Percentiles rank a stretch among this genome's conserved stretches.
Conservation (phyloP, 2,329 filamentous ascomycete species). For the Arthrocladium fulminans region DNA sequence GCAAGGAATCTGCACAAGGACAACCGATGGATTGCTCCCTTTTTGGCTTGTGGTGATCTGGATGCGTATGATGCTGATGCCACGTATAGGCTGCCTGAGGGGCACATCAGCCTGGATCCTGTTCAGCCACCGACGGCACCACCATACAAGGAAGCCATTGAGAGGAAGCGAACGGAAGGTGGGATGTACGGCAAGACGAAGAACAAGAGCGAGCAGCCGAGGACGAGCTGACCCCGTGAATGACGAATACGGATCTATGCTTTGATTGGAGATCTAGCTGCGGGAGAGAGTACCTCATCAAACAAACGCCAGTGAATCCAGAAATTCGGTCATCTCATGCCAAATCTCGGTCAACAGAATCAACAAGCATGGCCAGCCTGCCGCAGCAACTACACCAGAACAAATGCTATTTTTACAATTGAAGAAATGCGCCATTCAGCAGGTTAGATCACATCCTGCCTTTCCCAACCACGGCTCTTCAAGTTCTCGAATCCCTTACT, state of each 20-base stretch:
- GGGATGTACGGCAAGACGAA: conserved; percentile 70
- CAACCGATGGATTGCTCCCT: conserved; percentile 76
- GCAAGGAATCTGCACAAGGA: conserved; percentile 25
- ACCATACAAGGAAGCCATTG: conserved; percentile 84
- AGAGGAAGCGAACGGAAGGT: conserved; percentile 66
- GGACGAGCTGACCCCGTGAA: background rate
- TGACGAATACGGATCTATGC: background rate
- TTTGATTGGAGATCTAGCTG: background rate
- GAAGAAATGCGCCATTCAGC: too few relatives aligned
- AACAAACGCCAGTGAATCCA: too few relatives aligned
- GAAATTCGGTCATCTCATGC: too few relatives aligned
- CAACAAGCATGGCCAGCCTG: too few relatives aligned
- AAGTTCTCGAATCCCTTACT: conserved; percentile 57
- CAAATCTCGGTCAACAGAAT: too few relatives aligned
- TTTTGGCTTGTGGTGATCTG: conserved; percentile 93
- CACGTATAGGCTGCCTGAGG: conserved; percentile 74
- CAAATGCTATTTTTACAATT: too few relatives aligned
- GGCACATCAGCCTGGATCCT: conserved; percentile 78
- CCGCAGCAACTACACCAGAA: too few relatives aligned
- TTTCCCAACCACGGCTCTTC: conserved; percentile 69
- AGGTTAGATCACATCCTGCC: conserved; percentile 60
- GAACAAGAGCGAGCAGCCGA: background rate
- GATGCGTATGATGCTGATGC: conserved; percentile 94
- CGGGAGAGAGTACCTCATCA: too few relatives aligned
- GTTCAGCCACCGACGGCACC: conserved; percentile 93